Conservation (phyloP, 2,329 filamentous ascomycete species). For the Plectosphaerella plurivora region DNA sequence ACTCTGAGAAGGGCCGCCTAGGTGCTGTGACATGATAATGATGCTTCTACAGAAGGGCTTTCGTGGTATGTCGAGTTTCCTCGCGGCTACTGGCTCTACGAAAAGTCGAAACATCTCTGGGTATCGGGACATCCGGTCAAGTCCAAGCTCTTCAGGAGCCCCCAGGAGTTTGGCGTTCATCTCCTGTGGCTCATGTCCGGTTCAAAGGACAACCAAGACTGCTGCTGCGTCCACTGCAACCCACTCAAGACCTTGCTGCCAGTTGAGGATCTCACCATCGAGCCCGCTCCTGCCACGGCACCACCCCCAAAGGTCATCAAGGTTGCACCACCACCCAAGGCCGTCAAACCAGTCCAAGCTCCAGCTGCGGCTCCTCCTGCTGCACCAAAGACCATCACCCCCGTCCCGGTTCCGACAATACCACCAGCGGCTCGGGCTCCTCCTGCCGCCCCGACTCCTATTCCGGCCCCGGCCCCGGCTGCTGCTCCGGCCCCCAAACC, state of each 20-base stretch:
- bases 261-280: constrained; percentile 6
- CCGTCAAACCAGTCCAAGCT: background rate
- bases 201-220: constrained; percentile 43
- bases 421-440: background rate
- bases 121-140: constrained; percentile 45
- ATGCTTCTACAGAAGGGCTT: constrained; percentile 28
- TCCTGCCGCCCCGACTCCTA: constrained; percentile 3
- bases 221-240: constrained; percentile 47
- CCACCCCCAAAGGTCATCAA: constrained; percentile 12
- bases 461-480: constrained; percentile 3
- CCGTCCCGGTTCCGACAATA: constrained; percentile 5
- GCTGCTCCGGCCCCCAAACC: background rate
- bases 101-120: constrained; percentile 44
- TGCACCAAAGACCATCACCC: constrained; percentile 1
- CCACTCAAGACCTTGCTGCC: constrained; percentile 13
- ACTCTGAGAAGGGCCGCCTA: background rate
- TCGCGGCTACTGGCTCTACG: constrained; percentile 40
- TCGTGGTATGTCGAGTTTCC: constrained; percentile 41
- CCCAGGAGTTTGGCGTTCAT: constrained; percentile 49
- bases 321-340: constrained; percentile 3
- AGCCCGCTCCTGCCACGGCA: constrained; percentile 5
- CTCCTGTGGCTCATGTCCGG: constrained; percentile 46
- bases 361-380: constrained; percentile 4
- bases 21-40: background rate
- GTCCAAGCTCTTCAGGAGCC: constrained; percentile 44